Conservation (phyloP, 176 grass and related monocot genomes). For the Aechmea fasciata region DNA sequence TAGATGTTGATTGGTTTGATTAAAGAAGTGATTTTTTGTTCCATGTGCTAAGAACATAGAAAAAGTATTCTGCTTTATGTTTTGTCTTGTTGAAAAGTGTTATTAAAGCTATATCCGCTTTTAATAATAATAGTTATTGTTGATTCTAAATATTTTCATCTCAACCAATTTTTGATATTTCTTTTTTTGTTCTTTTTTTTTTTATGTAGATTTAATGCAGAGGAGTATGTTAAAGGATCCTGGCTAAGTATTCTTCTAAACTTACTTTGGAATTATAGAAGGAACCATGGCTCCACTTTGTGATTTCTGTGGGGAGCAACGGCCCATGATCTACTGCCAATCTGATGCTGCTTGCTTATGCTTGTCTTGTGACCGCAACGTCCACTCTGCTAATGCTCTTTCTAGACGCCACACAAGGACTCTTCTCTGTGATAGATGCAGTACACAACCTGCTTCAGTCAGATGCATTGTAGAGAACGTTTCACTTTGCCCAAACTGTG, state of each 20-base stretch:
- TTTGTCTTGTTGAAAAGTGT: too few species aligned
- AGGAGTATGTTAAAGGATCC: background rate
- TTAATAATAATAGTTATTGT: too few species aligned
- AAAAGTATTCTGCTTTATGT: too few species aligned
- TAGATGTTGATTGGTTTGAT: too few species aligned
- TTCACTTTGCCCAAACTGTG: constrained; percentile 80
- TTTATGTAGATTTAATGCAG: background rate
- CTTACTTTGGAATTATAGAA: background rate
- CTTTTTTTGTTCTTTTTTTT: background rate
- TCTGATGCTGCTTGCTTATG: constrained; percentile 81
- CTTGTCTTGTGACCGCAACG: constrained; percentile 76
- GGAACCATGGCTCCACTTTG: constrained; percentile 54
- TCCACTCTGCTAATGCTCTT: constrained; percentile 89
- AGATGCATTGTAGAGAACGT: constrained; percentile 54
- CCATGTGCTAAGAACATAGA: too few species aligned
- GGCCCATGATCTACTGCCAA: constrained; percentile 78
- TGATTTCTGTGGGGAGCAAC: constrained; percentile 73
- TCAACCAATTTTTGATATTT: background rate
- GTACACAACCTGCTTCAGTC: constrained; percentile 55
- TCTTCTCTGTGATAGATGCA: constrained; percentile 71
- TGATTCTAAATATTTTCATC: too few species aligned
- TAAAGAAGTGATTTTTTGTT: too few species aligned
- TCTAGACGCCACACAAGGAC: constrained; percentile 69
- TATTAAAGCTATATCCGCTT: too few species aligned
- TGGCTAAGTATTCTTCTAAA: background rate